Evolutionary conservation across 2,329 filamentous ascomycete species (phyloP), one percentile per base, ranked within the genome.

Genomic region (Aspergillus ruber): DNA sequence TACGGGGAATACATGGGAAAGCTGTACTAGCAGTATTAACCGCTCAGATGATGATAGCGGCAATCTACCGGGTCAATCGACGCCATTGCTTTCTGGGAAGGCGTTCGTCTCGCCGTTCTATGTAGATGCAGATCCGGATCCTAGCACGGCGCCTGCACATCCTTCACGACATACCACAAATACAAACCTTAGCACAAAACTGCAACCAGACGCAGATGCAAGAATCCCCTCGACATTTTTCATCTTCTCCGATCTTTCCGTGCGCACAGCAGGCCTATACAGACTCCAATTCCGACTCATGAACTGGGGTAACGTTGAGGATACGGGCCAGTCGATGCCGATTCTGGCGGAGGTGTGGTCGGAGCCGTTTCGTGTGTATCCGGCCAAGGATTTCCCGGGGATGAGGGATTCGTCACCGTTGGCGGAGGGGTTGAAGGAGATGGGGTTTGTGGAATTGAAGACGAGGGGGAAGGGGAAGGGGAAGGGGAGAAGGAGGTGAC

Each of bases 181-280:
- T 33, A 7, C 23, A 20, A 9, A 29, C 13, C 21, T 35, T n/a
- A 20, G 15, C 23, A 13, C 35, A 6, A 25, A 45, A 47, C 2
- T 21, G 50, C 36, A 47, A 50, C 20, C 51, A 43, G n/a, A 48
- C 10, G 45, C 53, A 44, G 40, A 40, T 56, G 62, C 4, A 2
- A 39, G 18, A 21, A 39, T 39, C 3, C 70, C 71, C 4, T 65
- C 69, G 17, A 64, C 67, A 2, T 75, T 75, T 52, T 75, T 75
- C 54, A 70, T 75, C 21, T 75, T 75, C 44, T 63, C 71, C 1
- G 73, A 75, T 52, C 63, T 75, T 1, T 74, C 72, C 3, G 65
- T 75, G 18, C 71, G 72, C 41, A 67, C 66, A 6, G 68, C 71
- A 17, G 73, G 73, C 0, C 46, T 66, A 3, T 75, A 75, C 52